Base-by-base conservation (phyloP, 2,329 filamentous ascomycete species). In the Aspergillus puulaauensis region DNA sequence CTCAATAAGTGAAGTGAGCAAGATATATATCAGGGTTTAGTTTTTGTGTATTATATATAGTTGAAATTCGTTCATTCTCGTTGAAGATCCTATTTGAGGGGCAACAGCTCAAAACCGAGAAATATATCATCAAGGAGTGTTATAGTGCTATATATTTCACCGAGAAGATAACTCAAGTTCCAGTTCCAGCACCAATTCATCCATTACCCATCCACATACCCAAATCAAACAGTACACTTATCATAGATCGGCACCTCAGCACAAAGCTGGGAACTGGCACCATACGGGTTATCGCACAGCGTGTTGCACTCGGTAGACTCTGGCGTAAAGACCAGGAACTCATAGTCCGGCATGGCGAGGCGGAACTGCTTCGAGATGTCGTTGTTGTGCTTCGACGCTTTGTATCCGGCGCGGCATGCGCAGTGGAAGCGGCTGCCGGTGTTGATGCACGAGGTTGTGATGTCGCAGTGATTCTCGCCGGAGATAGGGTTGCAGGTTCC, bases 371-470 rank as follows among this genome's bases (percentile, higher is more conserved):
- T 61, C 19, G 57, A 49, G 48, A 70, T 54, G 54, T 75, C 60
- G 12, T 66, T 57, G 58, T 75, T 69, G 41, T 65, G 8, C 17
- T 56, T 24, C 17, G 69, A 72, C 31, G 73, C 71, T 67, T 76
- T 76, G 62, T 73, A 76, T 40, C 74, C 74, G 19, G 74, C 74
- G 55, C 74, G 73, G 59, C 74, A 76, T 63, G 74, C 74, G 54
- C 74, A 76, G 66, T 76, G 73, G 71, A 75, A 76, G 21, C 66
- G 60, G 6, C 63, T 65, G 50, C 74, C 74, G 1, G 74, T 76
- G 67, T 72, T 76, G 62, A 77, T 78, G 65, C 77, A 79, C 6
- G 76, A 77, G 23, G 77, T 79, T 14, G 75, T 77, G 43, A 74
- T 64, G 59, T 78, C 72, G 61, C 77, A 79, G 58, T 64, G 60